These are phyloP conservation scores for Cucurbita ficifolia DNA, from an alignment of 306 rosid genomes.

Conservation along the genomic window DNA sequence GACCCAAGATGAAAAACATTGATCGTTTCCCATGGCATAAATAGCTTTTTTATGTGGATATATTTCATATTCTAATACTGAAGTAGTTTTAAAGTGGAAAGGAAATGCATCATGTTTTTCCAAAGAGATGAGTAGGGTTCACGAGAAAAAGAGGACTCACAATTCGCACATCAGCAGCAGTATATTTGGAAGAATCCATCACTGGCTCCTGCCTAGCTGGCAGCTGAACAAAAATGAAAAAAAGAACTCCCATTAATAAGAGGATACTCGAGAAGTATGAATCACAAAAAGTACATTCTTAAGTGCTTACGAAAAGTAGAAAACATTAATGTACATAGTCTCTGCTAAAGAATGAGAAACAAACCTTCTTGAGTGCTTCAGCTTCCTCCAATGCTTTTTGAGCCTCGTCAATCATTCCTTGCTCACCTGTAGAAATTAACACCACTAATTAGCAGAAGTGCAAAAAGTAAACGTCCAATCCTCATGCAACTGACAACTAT, in stretches of 20 bases:
- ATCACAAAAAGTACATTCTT: background rate
- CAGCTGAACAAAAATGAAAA: conserved; percentile 35
- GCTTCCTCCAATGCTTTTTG: conserved; percentile 99
- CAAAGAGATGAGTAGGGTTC: background rate
- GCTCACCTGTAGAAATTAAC: conserved; percentile 53
- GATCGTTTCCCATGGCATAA: background rate
- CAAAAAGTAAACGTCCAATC: background rate
- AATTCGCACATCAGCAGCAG: conserved; percentile 96
- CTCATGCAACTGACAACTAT: background rate
- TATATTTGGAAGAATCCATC: conserved; percentile 74
- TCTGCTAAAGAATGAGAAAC: conserved; percentile 2
- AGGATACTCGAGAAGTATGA: background rate
- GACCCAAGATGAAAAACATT: background rate
- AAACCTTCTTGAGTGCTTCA: conserved; percentile 91
- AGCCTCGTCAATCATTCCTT: conserved; percentile 97
- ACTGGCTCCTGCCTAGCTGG: conserved; percentile 84
- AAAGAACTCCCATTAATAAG: background rate
- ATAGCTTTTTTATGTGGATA: background rate
- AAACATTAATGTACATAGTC: background rate
- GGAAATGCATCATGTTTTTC: background rate
- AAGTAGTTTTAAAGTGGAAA: background rate
- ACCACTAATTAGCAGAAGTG: background rate
- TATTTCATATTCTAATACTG: background rate
- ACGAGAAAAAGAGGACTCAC: conserved; percentile 35
- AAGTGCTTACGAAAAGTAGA: background rate